Evolutionary conservation across 805 yeast genomes (phyloP).

Genomic region (Kazachstania psychrophila): DNA sequence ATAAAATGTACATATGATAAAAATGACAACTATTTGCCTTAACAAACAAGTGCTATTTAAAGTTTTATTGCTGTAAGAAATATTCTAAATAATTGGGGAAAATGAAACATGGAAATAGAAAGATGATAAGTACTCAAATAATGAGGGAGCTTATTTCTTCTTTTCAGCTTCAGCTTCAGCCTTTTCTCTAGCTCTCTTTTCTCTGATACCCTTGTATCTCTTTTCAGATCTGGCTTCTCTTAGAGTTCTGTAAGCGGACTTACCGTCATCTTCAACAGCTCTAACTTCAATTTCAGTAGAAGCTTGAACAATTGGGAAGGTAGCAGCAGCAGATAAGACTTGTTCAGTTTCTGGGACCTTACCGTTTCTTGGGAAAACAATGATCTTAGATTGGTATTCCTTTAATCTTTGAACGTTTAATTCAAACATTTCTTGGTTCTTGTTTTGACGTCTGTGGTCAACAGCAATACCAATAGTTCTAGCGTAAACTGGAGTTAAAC

Average conservation of each 20-base stretch:
- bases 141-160: conserved; percentile 64
- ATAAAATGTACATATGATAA: conserved; percentile 2
- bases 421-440: conserved; percentile 90
- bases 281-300: conserved; percentile 68
- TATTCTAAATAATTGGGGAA: not conserved
- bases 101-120: not conserved
- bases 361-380: conserved; percentile 90
- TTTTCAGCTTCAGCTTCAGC: conserved; percentile 99
- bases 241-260: conserved; percentile 87
- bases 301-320: conserved; percentile 89
- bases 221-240: conserved; percentile 92
- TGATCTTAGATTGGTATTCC: conserved; percentile 92
- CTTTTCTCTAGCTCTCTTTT: conserved; percentile 91
- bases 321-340: conserved; percentile 60
- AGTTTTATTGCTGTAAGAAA: not conserved
- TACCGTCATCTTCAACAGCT: conserved; percentile 71
- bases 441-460: conserved; percentile 99
- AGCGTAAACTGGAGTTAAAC: conserved; percentile 87
- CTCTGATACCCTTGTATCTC: conserved; percentile 92
- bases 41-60: too few species aligned
- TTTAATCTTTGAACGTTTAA: conserved; percentile 91
- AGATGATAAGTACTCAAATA: not conserved
- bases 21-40: not conserved
- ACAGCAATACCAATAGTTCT: conserved; percentile 98
- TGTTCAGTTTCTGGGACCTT: conserved; percentile 73